Evolutionary conservation across 140 eudicot species (phyloP), one percentile per base, ranked within the genome.

Genomic region (Flaveria floridana): DNA sequence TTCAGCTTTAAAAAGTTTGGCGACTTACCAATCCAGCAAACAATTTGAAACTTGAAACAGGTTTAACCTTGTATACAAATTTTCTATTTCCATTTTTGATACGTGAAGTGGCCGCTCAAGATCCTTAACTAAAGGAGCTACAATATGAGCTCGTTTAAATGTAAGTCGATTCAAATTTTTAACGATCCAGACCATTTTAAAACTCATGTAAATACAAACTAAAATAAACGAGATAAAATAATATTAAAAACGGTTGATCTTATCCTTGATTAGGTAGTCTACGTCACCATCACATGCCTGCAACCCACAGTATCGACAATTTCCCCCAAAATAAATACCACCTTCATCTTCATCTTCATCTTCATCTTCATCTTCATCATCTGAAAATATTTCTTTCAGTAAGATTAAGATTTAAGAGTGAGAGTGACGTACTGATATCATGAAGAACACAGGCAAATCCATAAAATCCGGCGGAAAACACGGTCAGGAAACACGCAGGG

Each of bases 381-480:
- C 34, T 6, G 16, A 4, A 19, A 56, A 6, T 2, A 4, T 34
- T 34, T 5, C 1, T 5, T 34, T 34, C 41, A 34, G 41, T 34
- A 4, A 30, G 39, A 4, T 3, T 3, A 4, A 63, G 50, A 61
- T n/a, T n/a, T n/a, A n/a, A 0, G 25, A 23, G 55, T 23, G 78
- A 76, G 78, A 76, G 68, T 39, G 74, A 78, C 63, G 65, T 3
- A 28, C 6, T 30, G 39, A 34, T 6, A 12, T 37, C 50, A 55
- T 84, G 95, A 83, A 86, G 82, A 74, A 82, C 74, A 50, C 76
- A 14, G 84, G 87, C 15, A 91, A 87, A 75, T 73, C 78, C 41
- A 61, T 84, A 71, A 83, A 80, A 65, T 28, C 63, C 12, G 72
- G 28, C 20, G 77, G 79, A 20, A 83, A 79, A 56, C 14, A 72